Base-by-base conservation (phyloP, 2,329 filamentous ascomycete species). In the Colletotrichum euphorbiae region DNA sequence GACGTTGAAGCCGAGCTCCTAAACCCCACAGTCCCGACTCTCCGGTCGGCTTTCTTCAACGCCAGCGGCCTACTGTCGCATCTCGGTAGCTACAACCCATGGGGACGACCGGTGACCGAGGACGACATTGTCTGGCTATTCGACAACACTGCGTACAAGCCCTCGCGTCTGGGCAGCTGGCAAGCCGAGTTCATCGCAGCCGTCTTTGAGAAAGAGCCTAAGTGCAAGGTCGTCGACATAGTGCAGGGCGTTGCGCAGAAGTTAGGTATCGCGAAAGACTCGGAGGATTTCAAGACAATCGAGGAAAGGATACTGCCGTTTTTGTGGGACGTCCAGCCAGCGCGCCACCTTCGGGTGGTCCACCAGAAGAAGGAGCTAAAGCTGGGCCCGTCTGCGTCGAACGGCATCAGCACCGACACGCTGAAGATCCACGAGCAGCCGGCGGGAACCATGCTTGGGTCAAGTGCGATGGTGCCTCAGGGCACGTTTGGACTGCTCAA, bases 71-170 rank as follows among this genome's bases (percentile, higher is more conserved):
- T 86, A 52, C 75, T 89, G 28, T 85, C 84, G 2, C 83, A 84
- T 62, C 77, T 90, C 1, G 83, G 84, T 21, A 76, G 78, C 55
- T 76, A 76, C 64, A 91, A 89, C 74, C 90, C 90, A 1, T 80
- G 90, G 12, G 83, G 86, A 1, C 85, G 85, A 51, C 81, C 84
- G 38, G 86, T 93, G 52, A 85, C 89, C 62, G 82, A 84, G 15
- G 80, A 87, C 43, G 91, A 97, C 77, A 89, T 87, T 13, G 89
- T 98, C 45, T 98, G 95, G 95, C 82, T 98, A 7, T 83, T 98
- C 54, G 94, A 98, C 81, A 97, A 96, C 75, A 95, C 92, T 3
- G 94, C 94, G 4, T 95, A 91, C 77, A 87, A 88, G 69, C 79
- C 82, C 51, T 74, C 80, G 17, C 74, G 77, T 66, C 78, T 79